A percentile compares a stretch with the other conserved stretches of the same genome.
phyloP scores from a whole-genome alignment of 805 yeast species.

The Metschnikowia aberdeeniae region DNA sequence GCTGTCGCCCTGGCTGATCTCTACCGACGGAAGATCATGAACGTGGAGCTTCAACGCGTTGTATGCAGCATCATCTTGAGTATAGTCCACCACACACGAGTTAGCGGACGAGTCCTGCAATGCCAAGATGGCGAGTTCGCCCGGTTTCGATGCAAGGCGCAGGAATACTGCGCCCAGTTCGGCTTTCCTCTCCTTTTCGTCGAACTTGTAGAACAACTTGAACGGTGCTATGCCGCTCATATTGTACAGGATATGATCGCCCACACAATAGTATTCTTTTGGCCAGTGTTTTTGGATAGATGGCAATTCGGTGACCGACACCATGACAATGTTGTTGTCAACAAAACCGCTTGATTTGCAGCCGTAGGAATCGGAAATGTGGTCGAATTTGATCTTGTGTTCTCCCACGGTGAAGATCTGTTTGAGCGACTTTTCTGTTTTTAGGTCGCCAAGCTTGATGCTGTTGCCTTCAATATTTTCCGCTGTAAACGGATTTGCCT shows the following conservation, averaged over 20 bases:
- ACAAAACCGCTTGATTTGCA: conserved; percentile 49
- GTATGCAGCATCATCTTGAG: conserved; percentile 30
- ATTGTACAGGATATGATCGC: conserved; percentile 77
- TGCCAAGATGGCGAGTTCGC: conserved; percentile 63
- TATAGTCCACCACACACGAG: conserved; percentile 64
- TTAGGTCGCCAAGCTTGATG: conserved; percentile 11
- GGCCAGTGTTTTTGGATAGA: conserved; percentile 42
- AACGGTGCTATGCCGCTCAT: conserved; percentile 81
- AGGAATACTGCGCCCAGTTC: conserved; percentile 45
- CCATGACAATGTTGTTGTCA: conserved; percentile 36
- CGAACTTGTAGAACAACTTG: conserved; percentile 68
- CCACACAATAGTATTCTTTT: conserved; percentile 70
- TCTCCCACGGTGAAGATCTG: conserved; percentile 60
- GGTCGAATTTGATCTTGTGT: conserved; percentile 55
- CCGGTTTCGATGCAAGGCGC: conserved; percentile 78
- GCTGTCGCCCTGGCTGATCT: conserved; percentile 73
- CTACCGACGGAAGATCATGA: conserved; percentile 66
- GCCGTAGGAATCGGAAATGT: conserved; percentile 64
- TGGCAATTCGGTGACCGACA: conserved; percentile 76
- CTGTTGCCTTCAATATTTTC: conserved; percentile 35
- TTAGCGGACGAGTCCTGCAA: conserved; percentile 70
- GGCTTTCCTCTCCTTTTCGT: conserved; percentile 56
- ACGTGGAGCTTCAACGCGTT: conserved; percentile 30
- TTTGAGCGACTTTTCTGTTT: conserved; percentile 27
- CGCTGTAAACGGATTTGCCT: conserved; percentile 44